phyloP scores from a whole-genome alignment of 2,329 filamentous ascomycete species.

The Ophiocordyceps camponoti-rufipedis region DNA sequence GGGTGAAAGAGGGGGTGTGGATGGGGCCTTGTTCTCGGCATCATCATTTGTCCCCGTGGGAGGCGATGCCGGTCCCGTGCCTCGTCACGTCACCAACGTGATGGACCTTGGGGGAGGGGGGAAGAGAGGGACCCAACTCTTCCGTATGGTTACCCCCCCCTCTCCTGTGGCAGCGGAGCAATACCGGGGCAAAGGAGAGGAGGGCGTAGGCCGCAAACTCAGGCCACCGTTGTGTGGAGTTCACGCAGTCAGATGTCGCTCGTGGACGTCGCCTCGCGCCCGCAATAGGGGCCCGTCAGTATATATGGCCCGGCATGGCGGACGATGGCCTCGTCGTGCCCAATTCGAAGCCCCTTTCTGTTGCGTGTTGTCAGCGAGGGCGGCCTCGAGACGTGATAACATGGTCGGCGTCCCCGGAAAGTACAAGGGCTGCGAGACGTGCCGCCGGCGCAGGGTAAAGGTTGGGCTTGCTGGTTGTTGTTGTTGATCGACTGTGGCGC shows the following conservation, averaged over 20 bases:
- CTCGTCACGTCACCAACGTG: background rate
- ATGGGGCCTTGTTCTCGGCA: background rate
- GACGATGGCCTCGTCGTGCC: background rate
- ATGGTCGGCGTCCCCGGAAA: constrained; percentile 47
- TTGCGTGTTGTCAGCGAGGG: too few species aligned
- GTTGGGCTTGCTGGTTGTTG: constrained; percentile 15
- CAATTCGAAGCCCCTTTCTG: background rate
- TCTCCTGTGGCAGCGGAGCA: background rate
- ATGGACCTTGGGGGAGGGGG: background rate
- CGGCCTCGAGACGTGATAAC: background rate
- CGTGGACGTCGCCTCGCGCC: background rate
- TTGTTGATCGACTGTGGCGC: background rate
- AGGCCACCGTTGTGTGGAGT: constrained; percentile 1
- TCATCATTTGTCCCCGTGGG: background rate
- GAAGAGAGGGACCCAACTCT: background rate
- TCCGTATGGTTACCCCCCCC: background rate
- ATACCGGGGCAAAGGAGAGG: background rate
- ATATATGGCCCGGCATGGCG: constrained; percentile 1
- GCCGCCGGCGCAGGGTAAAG: constrained; percentile 38
- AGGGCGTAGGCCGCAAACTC: background rate
- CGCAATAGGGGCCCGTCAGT: background rate
- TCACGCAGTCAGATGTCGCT: background rate
- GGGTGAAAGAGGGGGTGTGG: background rate
- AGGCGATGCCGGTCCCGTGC: background rate
- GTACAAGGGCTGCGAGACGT: constrained; percentile 47